Base-by-base conservation (phyloP, 768 basidiomycete genomes). In the Dentipellis fragilis region DNA sequence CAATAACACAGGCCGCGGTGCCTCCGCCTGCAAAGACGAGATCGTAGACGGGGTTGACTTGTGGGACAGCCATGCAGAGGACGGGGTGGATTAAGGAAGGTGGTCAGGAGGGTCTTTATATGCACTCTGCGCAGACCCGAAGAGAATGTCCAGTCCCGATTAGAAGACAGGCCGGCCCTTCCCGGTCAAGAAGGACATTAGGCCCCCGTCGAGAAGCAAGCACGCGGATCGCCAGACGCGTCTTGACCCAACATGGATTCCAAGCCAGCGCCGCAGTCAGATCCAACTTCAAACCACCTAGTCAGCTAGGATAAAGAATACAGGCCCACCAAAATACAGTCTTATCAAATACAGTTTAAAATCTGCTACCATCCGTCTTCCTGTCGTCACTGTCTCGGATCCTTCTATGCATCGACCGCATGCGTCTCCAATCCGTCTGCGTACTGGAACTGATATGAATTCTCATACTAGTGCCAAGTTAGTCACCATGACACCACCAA, bases 361-460 rank as follows among this genome's bases (percentile, higher is more conserved):
- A 17, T 7, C 42, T 10, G 42, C 42, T 45, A n/a, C n/a, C 19
- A 4, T 7, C 8, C 42, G 42, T 45, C 12, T 45, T 2, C 42
- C 42, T n/a, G 10, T 42, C 14, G 5, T 7, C 42, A n/a, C n/a
- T n/a, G n/a, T n/a, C 29, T 29, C 29, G 29, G 29, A 45, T 16
- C 42, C 8, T 19, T 65, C 57, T 29, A 69, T 48, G 65, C 66
- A 36, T 49, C 62, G 36, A 64, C 62, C n/a, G 57, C 36, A 10
- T 54, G 48, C 4, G 50, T 52, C 35, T 71, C 72, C 11, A 80
- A 66, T 4, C 75, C 78, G 63, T 80, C 71, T 12, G 88, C 88
- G 62, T 89, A 89, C 63, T 90, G 87, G 68, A 90, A 90, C 60
- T 89, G 80, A 54, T 74, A 75, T 8, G 89, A 90, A 62, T 88